These are phyloP conservation scores for Hygrophoropsis aurantiaca DNA, from an alignment of 768 basidiomycete species.

Conservation along the genomic window DNA sequence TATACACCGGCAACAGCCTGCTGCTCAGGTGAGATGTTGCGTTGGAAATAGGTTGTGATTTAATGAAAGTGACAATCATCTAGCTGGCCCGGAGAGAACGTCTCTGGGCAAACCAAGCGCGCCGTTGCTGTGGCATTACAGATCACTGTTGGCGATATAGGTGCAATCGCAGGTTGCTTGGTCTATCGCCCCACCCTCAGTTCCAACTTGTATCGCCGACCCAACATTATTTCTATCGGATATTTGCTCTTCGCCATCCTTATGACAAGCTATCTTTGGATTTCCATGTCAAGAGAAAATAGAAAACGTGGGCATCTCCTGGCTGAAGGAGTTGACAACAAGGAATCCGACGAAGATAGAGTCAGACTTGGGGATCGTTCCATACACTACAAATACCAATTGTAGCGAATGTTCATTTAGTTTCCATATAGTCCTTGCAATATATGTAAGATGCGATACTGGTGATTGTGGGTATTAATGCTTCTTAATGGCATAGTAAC, in stretches of 20 bases:
- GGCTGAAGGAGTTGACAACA: slow-evolving; percentile 10
- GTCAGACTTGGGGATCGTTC: slow-evolving; percentile 29
- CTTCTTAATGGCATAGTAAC: neutral
- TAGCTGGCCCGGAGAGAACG: slow-evolving; percentile 64
- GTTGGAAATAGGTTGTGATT: neutral
- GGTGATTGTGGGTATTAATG: neutral
- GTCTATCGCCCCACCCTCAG: slow-evolving; percentile 53
- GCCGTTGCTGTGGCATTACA: slow-evolving; percentile 64
- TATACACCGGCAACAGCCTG: slow-evolving; percentile 58
- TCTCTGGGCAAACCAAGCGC: slow-evolving; percentile 68
- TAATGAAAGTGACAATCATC: neutral
- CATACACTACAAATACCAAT: slow-evolving; percentile 26
- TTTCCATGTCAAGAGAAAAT: slow-evolving; percentile 53
- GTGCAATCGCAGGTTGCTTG: slow-evolving; percentile 56
- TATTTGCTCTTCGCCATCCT: slow-evolving; percentile 50
- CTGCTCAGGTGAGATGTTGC: slow-evolving; percentile 44
- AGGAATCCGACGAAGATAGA: slow-evolving; percentile 21
- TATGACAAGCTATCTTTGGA: slow-evolving; percentile 44
- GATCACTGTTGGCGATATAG: slow-evolving; percentile 61
- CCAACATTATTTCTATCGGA: slow-evolving; percentile 61
- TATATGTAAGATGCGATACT: too few species aligned
- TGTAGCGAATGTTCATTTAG: slow-evolving; percentile 15
- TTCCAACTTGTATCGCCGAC: slow-evolving; percentile 48
- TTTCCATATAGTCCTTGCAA: neutral
- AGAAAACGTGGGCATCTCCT: slow-evolving; percentile 35